Conservation (phyloP, 2,329 filamentous ascomycete genomes). For the Aspergillus floridensis region DNA sequence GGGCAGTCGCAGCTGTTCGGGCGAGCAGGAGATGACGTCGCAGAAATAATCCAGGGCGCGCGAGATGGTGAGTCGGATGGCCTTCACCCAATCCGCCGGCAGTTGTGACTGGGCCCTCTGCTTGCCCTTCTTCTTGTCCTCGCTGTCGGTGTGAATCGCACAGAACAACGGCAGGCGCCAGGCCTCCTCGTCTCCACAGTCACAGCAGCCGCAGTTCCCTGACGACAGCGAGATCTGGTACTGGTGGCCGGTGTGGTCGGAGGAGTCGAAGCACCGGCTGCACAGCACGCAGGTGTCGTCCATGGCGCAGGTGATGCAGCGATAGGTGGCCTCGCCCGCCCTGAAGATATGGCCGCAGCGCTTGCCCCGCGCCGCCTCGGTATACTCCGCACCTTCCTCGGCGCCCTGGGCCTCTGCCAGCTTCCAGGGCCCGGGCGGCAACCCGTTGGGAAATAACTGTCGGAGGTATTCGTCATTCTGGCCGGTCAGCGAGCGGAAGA, state of each 20-base stretch:
- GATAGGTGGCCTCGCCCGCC: conserved; percentile 86
- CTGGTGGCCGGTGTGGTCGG: conserved; percentile 89
- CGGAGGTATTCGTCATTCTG: conserved; percentile 70
- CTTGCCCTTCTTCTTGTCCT: conserved; percentile 45
- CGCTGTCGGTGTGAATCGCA: conserved; percentile 78
- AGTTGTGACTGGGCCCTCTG: conserved; percentile 63
- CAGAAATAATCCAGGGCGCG: conserved; percentile 90
- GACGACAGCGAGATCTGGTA: conserved; percentile 84
- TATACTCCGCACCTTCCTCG: conserved; percentile 93
- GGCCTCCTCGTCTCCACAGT: conserved; percentile 93
- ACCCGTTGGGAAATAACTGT: conserved; percentile 78
- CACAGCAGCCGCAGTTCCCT: conserved; percentile 93
- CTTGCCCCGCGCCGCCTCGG: conserved; percentile 83
- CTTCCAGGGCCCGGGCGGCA: conserved; percentile 65
- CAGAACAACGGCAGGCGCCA: conserved; percentile 82
- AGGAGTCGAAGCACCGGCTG: conserved; percentile 89
- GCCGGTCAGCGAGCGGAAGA: conserved; percentile 84
- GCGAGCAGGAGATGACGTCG: conserved; percentile 96
- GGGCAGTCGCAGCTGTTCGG: conserved; percentile 82
- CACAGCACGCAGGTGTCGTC: conserved; percentile 97
- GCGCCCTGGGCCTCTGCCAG: conserved; percentile 85
- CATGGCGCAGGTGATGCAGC: conserved; percentile 87
- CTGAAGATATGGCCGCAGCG: conserved; percentile 98
- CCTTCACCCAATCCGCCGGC: conserved; percentile 71
- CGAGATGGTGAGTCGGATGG: conserved; percentile 81